Conservation (phyloP, 306 rosid genomes). For the Comarum palustre region DNA sequence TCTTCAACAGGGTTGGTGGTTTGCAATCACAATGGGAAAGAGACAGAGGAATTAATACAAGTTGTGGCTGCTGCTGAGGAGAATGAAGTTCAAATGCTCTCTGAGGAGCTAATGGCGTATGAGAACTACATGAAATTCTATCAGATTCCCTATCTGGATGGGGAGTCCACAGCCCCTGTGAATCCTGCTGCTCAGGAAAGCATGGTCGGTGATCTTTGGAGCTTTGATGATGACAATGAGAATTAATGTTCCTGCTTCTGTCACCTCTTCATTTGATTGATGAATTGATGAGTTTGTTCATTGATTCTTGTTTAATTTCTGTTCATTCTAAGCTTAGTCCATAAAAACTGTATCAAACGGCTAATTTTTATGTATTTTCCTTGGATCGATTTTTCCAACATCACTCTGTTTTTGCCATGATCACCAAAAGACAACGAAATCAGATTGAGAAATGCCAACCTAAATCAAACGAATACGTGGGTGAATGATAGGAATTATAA, state of each 20-base stretch:
- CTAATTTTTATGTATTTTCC: not conserved
- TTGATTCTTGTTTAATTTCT: not conserved
- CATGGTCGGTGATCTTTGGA: slow-evolving; percentile 69
- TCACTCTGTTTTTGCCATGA: not conserved
- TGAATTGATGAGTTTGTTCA: slow-evolving; percentile 12
- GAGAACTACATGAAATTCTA: slow-evolving; percentile 79
- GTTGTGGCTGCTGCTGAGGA: slow-evolving; percentile 24
- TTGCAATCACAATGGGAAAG: slow-evolving; percentile 20
- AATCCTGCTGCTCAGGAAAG: slow-evolving; percentile 46
- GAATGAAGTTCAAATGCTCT: slow-evolving; percentile 55
- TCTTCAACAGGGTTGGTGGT: slow-evolving; percentile 27
- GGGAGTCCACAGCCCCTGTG: slow-evolving; percentile 47
- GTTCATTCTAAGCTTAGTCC: not conserved
- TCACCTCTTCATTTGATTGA: not conserved
- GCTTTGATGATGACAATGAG: slow-evolving; percentile 47
- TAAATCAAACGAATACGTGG: not conserved
- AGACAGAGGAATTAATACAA: slow-evolving; percentile 26
- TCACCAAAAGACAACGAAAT: not conserved
- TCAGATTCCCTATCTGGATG: slow-evolving; percentile 80
- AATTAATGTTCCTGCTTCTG: slow-evolving; percentile 10
- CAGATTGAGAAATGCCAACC: no score
- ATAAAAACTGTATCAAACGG: not conserved
- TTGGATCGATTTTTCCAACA: not conserved
- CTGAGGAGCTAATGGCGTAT: slow-evolving; percentile 81
- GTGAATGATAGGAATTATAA: no score